These are phyloP conservation scores for Oryza coarctata DNA, from an alignment of 176 grass and related monocot genomes.

Conservation along the genomic window DNA sequence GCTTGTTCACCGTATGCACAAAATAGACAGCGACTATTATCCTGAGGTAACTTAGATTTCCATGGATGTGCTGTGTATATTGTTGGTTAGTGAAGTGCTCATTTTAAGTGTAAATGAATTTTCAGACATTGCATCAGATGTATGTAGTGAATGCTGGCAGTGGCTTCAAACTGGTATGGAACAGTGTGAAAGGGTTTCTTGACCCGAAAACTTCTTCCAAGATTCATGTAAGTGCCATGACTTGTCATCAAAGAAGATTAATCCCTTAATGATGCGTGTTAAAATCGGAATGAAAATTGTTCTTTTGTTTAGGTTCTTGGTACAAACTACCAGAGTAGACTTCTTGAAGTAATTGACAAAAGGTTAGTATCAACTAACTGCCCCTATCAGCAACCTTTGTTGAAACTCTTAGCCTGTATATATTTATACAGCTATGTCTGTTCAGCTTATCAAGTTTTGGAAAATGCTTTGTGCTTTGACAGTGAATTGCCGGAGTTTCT, in stretches of 20 bases:
- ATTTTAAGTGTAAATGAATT: constrained; percentile 18
- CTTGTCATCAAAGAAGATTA: not conserved
- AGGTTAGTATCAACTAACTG: constrained; percentile 47
- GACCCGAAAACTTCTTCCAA: constrained; percentile 88
- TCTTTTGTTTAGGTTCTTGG: constrained; percentile 62
- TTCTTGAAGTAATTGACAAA: constrained; percentile 73
- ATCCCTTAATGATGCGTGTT: not conserved
- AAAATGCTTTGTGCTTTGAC: constrained; percentile 14
- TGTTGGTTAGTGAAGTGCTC: constrained; percentile 1
- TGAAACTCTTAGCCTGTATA: not conserved
- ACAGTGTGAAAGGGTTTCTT: constrained; percentile 83
- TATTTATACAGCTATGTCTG: not conserved
- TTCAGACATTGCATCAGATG: constrained; percentile 90
- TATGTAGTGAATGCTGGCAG: constrained; percentile 82
- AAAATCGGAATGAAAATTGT: not conserved
- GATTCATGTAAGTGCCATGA: constrained; percentile 66
- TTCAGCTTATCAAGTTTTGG: not conserved
- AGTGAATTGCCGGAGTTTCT: constrained; percentile 88
- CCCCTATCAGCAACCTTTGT: not conserved
- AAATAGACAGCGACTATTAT: constrained; percentile 78
- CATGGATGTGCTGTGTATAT: not conserved
- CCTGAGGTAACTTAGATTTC: constrained; percentile 62
- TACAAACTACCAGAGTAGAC: constrained; percentile 67
- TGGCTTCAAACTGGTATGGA: constrained; percentile 88
- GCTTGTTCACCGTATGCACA: not conserved